Base-by-base conservation (phyloP, 805 yeast genomes). In the Monosporozyma aerobia region DNA sequence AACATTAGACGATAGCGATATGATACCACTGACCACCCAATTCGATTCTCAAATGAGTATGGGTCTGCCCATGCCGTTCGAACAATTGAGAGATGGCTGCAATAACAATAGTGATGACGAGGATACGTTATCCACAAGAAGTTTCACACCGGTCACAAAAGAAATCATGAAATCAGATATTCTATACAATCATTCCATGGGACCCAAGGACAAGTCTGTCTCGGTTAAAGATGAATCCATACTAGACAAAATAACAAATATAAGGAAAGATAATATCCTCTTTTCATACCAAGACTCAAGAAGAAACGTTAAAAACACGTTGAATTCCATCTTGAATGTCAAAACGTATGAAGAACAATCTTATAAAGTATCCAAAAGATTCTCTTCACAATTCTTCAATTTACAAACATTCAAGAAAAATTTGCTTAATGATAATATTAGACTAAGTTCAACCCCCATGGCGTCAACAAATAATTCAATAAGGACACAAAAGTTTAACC, bases 261-360 rank as follows among this genome's bases (percentile, higher is more conserved):
- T 83, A 53, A 78, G 97, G 58, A 84, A 79, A 59, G 79, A 78
- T 58, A 90, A 89, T 68, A 77, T 82, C 63, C 58, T 63, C 3
- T 55, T 77, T 2, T 86, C 95, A 0, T 54, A 77, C 30, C 97
- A 90, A 68, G 73, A 81, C 53, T 83, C 82, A 40, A 57, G 64
- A 43, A 80, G 79, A 53, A 89, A 90, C 65, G 95, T 96, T 3
- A 82, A 87, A 59, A 86, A 89, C 68, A 67, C 64, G 32, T 65
- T 71, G 7, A 71, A 69, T 64, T 96, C 97, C 0, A 81, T 7
- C 4, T 3, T 44, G 9, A 35, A 16, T 67, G 70, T 59, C 55
- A 59, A 16, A 69, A 70, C 47, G 51, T 71, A 58, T 30, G 55
- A 57, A 10, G 74, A 71, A 49, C 72, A 73, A 23, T 43, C 45